These are phyloP conservation scores for Nannizziopsis barbatae DNA, from an alignment of 2,329 filamentous ascomycete genomes.

Conservation along the genomic window DNA sequence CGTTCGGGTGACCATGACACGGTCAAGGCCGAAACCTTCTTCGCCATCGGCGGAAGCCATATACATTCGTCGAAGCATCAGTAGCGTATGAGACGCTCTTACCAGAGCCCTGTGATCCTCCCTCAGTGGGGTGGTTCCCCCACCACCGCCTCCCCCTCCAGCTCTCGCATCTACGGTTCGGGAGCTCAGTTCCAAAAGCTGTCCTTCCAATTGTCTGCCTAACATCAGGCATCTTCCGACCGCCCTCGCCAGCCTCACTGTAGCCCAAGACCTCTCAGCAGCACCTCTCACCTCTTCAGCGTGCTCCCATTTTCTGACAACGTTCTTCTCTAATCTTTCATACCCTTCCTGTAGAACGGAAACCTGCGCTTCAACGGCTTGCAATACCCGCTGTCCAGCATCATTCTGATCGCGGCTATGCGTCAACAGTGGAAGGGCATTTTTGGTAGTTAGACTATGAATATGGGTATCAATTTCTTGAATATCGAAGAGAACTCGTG, in stretches of 20 bases:
- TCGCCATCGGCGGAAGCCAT: constrained; percentile 55
- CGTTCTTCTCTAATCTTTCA: constrained; percentile 72
- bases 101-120: constrained; percentile 71
- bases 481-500: constrained; percentile 86
- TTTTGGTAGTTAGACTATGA: constrained; percentile 73
- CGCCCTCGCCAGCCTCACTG: constrained; percentile 62
- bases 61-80: constrained; percentile 64
- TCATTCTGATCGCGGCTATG: constrained; percentile 65
- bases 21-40: constrained; percentile 65
- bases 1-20: constrained; percentile 59
- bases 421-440: constrained; percentile 66
- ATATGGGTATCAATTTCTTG: constrained; percentile 97
- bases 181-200: constrained; percentile 58
- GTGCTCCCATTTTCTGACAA: constrained; percentile 71
- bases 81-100: constrained; percentile 66
- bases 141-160: neutral
- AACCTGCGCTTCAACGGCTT: constrained; percentile 69
- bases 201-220: constrained; percentile 76
- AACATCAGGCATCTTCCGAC: constrained; percentile 70
- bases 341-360: constrained; percentile 73
- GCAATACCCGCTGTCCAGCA: constrained; percentile 60
- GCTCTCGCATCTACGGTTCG: constrained; percentile 15
- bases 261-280: constrained; percentile 67
- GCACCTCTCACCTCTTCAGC: constrained; percentile 72
- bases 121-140: constrained; percentile 26